Percentiles rank a stretch among this genome's conserved stretches.
phyloP scores from a whole-genome alignment of 2,329 filamentous ascomycete genomes.

The Zalaria sp. region DNA sequence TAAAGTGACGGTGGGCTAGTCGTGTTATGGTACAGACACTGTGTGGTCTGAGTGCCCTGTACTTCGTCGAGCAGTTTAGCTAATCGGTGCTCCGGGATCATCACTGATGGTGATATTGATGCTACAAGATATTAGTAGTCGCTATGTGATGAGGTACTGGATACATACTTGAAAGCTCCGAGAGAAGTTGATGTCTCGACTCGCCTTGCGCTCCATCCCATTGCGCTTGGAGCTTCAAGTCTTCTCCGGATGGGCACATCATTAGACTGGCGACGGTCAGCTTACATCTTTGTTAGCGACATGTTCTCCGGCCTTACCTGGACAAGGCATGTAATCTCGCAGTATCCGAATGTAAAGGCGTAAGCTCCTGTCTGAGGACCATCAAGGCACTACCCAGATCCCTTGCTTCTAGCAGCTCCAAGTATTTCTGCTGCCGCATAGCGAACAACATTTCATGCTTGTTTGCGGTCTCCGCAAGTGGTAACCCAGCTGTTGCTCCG shows the following conservation, averaged over 20 bases:
- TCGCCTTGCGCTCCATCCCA: slow-evolving; percentile 73
- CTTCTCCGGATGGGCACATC: slow-evolving; percentile 70
- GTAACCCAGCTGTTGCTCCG: slow-evolving; percentile 39
- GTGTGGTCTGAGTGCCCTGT: slow-evolving; percentile 68
- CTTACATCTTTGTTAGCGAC: not conserved
- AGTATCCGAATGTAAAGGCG: slow-evolving; percentile 69
- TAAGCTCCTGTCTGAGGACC: slow-evolving; percentile 79
- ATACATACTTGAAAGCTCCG: slow-evolving; percentile 64
- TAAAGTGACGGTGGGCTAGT: slow-evolving; percentile 69
- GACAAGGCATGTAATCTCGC: slow-evolving; percentile 69
- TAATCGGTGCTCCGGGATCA: slow-evolving; percentile 87
- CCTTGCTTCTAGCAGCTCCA: slow-evolving; percentile 70
- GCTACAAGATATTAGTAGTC: slow-evolving; percentile 31
- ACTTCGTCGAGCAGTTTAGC: slow-evolving; percentile 69
- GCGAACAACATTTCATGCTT: slow-evolving; percentile 71
- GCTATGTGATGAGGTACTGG: slow-evolving; percentile 1
- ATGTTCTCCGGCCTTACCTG: slow-evolving; percentile 30
- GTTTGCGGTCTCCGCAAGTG: slow-evolving; percentile 63
- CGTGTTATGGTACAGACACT: slow-evolving; percentile 81
- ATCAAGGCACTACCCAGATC: slow-evolving; percentile 61
- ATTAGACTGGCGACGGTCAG: slow-evolving; percentile 38
- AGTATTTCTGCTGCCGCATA: slow-evolving; percentile 84
- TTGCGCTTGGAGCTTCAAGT: slow-evolving; percentile 59
- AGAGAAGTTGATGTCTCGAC: slow-evolving; percentile 62
- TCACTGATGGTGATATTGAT: slow-evolving; percentile 88